Evolutionary conservation across 208 protist species (phyloP).

Genomic region (Trypanosoma vivax): DNA sequence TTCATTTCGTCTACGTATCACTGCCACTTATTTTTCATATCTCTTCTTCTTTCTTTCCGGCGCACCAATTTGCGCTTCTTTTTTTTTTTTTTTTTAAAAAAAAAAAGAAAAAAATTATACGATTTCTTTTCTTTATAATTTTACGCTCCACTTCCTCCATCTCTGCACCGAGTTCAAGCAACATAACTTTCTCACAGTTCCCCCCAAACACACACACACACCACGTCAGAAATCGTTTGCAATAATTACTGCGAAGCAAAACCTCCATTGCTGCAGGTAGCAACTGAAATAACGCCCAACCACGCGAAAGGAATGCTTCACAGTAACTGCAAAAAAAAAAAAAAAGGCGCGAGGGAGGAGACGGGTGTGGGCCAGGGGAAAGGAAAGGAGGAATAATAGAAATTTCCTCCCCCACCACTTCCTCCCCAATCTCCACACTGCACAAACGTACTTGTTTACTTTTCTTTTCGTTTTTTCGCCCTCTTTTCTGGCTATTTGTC

Average conservation of each 20-base stretch:
- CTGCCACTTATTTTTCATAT: neutral
- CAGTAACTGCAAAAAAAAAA: neutral
- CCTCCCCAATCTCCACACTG: too few species aligned
- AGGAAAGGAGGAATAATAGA: too few species aligned
- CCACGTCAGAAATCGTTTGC: too few species aligned
- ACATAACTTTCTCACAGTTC: too few species aligned
- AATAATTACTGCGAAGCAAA: too few species aligned
- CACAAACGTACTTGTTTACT: neutral
- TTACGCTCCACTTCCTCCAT: neutral
- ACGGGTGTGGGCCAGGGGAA: neutral
- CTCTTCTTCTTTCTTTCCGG: neutral
- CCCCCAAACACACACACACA: too few species aligned
- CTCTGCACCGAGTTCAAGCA: too few species aligned
- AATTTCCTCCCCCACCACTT: too few species aligned
- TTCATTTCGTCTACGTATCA: neutral
- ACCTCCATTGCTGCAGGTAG: neutral
- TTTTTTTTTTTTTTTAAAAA: neutral
- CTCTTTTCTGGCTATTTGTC: neutral
- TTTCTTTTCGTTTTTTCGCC: conserved; percentile 3
- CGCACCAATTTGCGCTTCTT: neutral
- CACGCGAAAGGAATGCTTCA: neutral
- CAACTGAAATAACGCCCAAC: neutral
- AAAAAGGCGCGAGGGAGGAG: neutral
- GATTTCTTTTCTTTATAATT: neutral
- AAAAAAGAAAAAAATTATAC: conserved; percentile 1